A percentile compares a stretch with the other conserved stretches of the same genome.
phyloP scores from a whole-genome alignment of 2,329 filamentous ascomycete genomes.

The Fusarium udum region DNA sequence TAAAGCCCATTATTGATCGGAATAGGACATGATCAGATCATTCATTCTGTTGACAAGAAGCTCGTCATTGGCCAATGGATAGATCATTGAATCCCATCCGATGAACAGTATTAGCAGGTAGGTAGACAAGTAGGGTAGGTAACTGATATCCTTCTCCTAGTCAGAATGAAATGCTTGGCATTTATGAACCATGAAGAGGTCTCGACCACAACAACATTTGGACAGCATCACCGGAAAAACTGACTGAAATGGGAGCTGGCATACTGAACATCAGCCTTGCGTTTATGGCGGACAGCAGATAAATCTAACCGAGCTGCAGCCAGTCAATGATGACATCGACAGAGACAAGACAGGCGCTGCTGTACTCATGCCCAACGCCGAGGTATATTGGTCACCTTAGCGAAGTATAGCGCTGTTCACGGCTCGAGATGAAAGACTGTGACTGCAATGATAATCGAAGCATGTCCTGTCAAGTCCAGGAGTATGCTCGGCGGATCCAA shows the following conservation, averaged over 20 bases:
- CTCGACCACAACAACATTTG: neutral
- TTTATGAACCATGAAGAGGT: neutral
- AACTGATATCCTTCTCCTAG: neutral
- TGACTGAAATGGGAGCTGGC: neutral
- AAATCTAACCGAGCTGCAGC: conserved; percentile 4
- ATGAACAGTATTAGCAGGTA: neutral
- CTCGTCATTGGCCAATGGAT: neutral
- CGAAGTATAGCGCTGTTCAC: neutral
- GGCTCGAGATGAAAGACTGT: conserved; percentile 11
- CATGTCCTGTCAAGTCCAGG: neutral
- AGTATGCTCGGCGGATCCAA: neutral
- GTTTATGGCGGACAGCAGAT: conserved; percentile 7
- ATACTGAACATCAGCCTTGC: neutral
- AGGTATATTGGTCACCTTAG: conserved; percentile 8
- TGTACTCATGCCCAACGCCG: conserved; percentile 1
- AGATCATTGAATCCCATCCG: neutral
- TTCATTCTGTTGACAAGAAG: neutral
- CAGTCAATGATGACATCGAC: conserved; percentile 13
- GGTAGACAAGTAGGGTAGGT: neutral
- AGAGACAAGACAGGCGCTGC: neutral
- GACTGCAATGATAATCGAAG: neutral
- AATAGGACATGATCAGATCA: neutral
- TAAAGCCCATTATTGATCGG: neutral
- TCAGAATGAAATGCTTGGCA: neutral
- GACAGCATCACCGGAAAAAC: neutral